Conservation (phyloP, 2,329 filamentous ascomycete species). For the Aspergillus costaricaensis region DNA sequence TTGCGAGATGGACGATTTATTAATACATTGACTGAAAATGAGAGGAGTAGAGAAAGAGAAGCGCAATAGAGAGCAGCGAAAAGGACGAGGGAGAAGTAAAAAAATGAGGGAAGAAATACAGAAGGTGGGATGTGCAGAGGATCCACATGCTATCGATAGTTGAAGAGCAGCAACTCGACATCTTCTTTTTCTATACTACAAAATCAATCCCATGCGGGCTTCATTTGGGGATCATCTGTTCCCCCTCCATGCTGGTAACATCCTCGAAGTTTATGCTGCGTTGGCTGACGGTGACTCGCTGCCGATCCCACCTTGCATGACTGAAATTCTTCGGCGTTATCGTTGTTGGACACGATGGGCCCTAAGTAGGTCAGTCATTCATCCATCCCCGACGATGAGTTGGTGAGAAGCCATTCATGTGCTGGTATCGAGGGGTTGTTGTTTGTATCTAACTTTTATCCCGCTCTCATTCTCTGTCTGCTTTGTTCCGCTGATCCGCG, state of each 20-base stretch:
- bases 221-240: not conserved
- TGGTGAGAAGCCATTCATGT: not conserved
- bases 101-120: not conserved
- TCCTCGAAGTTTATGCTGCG: conserved; percentile 18
- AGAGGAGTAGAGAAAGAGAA: not conserved
- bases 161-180: too few relatives aligned
- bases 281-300: conserved; percentile 30
- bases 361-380: not conserved
- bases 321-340: conserved; percentile 5
- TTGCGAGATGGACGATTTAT: not conserved
- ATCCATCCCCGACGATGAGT: not conserved
- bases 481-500: not conserved
- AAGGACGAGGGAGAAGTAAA: not conserved
- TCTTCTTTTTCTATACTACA: too few relatives aligned
- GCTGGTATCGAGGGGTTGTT: not conserved
- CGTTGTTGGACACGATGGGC: not conserved
- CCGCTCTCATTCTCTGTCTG: not conserved
- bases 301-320: conserved; percentile 19
- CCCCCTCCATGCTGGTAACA: not conserved
- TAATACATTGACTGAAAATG: not conserved
- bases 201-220: too few relatives aligned
- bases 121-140: not conserved
- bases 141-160: not conserved
- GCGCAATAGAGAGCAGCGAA: not conserved
- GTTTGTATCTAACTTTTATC: not conserved